phyloP scores from a whole-genome alignment of 352 stramenopile genomes.

The Globisporangium paroecandrum region DNA sequence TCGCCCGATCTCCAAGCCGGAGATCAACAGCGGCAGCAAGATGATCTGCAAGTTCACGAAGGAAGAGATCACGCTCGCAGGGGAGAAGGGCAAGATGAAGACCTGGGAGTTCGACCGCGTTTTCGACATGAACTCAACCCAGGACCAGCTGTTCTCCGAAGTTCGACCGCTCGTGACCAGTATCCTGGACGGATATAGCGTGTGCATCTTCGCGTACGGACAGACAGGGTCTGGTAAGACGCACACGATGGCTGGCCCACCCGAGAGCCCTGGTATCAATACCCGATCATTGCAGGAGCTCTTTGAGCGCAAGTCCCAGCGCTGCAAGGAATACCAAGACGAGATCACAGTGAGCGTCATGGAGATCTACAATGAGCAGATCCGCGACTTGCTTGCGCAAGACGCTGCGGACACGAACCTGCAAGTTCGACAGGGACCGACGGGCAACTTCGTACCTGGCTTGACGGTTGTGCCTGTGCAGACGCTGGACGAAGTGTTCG shows the following conservation, averaged over 20 bases:
- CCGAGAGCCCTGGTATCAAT: slow-evolving; percentile 79
- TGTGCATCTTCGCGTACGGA: slow-evolving; percentile 91
- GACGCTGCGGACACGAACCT: slow-evolving; percentile 79
- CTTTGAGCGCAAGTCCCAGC: slow-evolving; percentile 68
- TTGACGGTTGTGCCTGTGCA: slow-evolving; percentile 75
- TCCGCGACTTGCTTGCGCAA: slow-evolving; percentile 90
- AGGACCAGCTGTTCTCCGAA: slow-evolving; percentile 78
- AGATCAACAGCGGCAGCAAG: slow-evolving; percentile 69
- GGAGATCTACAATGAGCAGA: slow-evolving; percentile 97
- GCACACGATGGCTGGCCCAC: slow-evolving; percentile 75
- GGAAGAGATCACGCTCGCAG: slow-evolving; percentile 73
- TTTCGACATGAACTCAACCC: slow-evolving; percentile 72
- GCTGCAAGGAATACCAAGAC: slow-evolving; percentile 76
- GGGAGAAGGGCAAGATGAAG: slow-evolving; percentile 85
- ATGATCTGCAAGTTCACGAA: slow-evolving; percentile 79
- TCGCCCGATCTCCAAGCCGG: slow-evolving; percentile 86
- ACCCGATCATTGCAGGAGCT: slow-evolving; percentile 80
- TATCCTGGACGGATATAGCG: slow-evolving; percentile 84
- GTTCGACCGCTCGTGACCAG: slow-evolving; percentile 80
- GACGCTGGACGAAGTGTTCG: slow-evolving; percentile 78
- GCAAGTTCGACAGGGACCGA: slow-evolving; percentile 77
- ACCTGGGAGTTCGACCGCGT: slow-evolving; percentile 85
- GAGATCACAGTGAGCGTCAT: slow-evolving; percentile 90
- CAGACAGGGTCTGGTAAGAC: slow-evolving; percentile 88
- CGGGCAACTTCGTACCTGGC: slow-evolving; percentile 81